Evolutionary conservation across 2,329 filamentous ascomycete genomes (phyloP), one percentile per base, ranked within the genome.

Genomic region (Penicillium sp.): DNA sequence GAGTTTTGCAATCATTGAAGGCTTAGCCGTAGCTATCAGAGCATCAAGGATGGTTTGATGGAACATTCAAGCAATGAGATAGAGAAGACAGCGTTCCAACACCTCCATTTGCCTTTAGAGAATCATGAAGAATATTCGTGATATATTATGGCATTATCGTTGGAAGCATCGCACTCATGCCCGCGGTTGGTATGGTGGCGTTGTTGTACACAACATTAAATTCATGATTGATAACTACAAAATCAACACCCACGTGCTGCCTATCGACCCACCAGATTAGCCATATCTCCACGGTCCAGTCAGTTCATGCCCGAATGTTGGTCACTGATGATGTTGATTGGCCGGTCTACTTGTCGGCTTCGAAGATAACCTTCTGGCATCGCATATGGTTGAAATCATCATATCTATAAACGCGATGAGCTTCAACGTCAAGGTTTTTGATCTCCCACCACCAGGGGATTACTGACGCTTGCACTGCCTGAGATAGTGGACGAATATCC

Each of bases 291-390:
- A 39, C 5, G 28, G 12, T 12, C 43, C 15, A 5, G 28, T 3
- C 5, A 17, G 0, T 35, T n/a, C 25, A 49, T 42, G 20, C 20
- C 20, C 20, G 39, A 42, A 17, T n/a, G 17, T 17, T 15, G 17
- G 17, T 42, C 12, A 15, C 2, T 42, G 15, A 31, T 31, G 4
- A 12, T 5, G 11, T 22, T 20, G 65, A 63, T 1, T 80, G 80
- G 5, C 78, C 70, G 0, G 76, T 22, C 17, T 52, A 65, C 81
- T 84, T 63, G 31, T 58, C 58, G 1, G 71, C 74, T 63, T 81
- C 83, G 67, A 91, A 91, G 11, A 90, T 82, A 10, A 91, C 85
- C 78, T 91, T 90, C 66, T 90, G 87, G 11, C 82, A 83, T n/a
- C 38, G 35, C 83, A 88, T 89, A 64, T 86, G 82, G 69, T 91